Evolutionary conservation across 2,329 filamentous ascomycete genomes (phyloP).

Genomic region (Incumbomyces lentus): DNA sequence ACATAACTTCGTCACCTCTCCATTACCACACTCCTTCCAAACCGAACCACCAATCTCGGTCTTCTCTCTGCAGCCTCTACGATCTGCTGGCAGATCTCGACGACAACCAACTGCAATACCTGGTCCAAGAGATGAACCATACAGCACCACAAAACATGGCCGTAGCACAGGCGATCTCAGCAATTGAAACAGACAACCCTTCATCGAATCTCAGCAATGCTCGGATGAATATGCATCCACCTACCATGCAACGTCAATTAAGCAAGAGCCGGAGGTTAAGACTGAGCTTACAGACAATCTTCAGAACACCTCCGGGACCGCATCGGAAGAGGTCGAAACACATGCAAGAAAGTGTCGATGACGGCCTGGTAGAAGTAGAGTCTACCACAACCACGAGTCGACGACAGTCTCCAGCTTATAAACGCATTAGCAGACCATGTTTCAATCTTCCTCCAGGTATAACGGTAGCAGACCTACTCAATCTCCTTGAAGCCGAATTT

Average conservation of each 20-base stretch:
- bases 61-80: conserved; percentile 4
- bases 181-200: conserved; percentile 3
- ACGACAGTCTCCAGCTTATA: background rate
- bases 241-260: background rate
- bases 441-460: conserved; percentile 6
- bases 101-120: conserved; percentile 3
- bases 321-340: background rate
- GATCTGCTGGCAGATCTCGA: conserved; percentile 9
- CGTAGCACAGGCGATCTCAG: conserved; percentile 1
- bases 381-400: background rate
- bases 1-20: background rate
- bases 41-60: conserved; percentile 1
- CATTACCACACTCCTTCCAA: background rate
- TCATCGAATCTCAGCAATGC: background rate
- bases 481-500: conserved; percentile 4
- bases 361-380: background rate
- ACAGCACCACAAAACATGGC: conserved; percentile 6
- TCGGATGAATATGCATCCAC: conserved; percentile 3
- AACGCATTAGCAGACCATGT: background rate
- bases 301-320: background rate
- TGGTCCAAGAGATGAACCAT: conserved; percentile 8
- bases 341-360: background rate
- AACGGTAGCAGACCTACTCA: conserved; percentile 1
- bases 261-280: background rate
- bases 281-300: conserved; percentile 3